Conservation (phyloP, 1,284 basidiomycete genomes). For the Cutaneotrichosporon sp. region DNA sequence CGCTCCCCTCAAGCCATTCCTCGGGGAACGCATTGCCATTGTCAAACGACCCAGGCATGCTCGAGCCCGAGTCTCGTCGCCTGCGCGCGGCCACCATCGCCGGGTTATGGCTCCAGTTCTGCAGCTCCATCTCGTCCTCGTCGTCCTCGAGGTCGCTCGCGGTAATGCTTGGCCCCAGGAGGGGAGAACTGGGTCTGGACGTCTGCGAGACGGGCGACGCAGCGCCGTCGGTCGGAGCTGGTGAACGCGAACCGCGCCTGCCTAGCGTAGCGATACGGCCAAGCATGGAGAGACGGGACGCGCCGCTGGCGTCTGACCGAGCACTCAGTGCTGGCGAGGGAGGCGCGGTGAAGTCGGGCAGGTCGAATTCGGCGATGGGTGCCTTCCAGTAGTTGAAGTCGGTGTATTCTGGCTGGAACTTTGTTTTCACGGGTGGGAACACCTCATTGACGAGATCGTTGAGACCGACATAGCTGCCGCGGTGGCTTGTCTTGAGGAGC, state of each 20-base stretch:
- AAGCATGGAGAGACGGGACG: constrained; percentile 61
- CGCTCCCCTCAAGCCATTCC: constrained; percentile 20
- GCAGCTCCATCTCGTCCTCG: constrained; percentile 26
- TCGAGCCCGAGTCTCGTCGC: constrained; percentile 52
- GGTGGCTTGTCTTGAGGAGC: constrained; percentile 89
- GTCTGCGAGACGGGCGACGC: constrained; percentile 29
- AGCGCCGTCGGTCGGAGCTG: constrained; percentile 24
- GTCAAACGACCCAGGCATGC: constrained; percentile 74
- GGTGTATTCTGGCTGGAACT: constrained; percentile 83
- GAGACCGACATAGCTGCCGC: constrained; percentile 63
- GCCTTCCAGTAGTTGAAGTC: constrained; percentile 97
- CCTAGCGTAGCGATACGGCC: constrained; percentile 72
- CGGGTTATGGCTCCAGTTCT: constrained; percentile 43
- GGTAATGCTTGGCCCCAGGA: constrained; percentile 40
- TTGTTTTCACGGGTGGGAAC: constrained; percentile 92
- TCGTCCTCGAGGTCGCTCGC: constrained; percentile 53
- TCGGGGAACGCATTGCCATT: constrained; percentile 33
- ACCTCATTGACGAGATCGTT: constrained; percentile 98
- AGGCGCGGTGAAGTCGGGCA: constrained; percentile 86
- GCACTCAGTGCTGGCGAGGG: constrained; percentile 90
- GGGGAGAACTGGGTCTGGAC: constrained; percentile 48
- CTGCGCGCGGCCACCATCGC: constrained; percentile 54
- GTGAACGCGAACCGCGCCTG: constrained; percentile 29
- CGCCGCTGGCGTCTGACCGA: constrained; percentile 73
- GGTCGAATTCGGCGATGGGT: constrained; percentile 67